Conservation (phyloP, 768 basidiomycete species). For the Collybia mongolica region DNA sequence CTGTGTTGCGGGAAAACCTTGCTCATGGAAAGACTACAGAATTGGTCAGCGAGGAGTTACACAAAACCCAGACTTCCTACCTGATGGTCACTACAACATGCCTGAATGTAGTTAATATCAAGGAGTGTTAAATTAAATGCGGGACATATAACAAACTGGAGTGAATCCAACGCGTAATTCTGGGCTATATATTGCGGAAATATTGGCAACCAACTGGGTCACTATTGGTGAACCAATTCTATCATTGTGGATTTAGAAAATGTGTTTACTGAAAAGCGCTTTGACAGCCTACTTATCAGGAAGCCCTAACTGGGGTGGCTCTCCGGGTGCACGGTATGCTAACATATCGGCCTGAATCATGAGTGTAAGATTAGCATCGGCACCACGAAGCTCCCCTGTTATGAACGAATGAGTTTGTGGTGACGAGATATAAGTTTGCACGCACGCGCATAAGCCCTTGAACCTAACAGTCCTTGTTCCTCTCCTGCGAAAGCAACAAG, state of each 20-base stretch:
- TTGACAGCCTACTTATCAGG: constrained; percentile 55
- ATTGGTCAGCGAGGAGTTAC: not conserved
- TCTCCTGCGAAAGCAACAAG: constrained; percentile 87
- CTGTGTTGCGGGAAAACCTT: constrained; percentile 84
- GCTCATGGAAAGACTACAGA: constrained; percentile 70
- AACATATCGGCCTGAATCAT: constrained; percentile 95
- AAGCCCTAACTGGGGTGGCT: constrained; percentile 82
- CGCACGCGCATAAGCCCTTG: constrained; percentile 77
- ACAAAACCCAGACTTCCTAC: constrained; percentile 26
- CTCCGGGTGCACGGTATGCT: constrained; percentile 75
- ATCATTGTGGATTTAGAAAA: not conserved
- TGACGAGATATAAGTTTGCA: constrained; percentile 6
- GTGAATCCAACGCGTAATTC: constrained; percentile 72
- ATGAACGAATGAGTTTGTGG: not conserved
- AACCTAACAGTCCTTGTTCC: constrained; percentile 86
- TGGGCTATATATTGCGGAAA: constrained; percentile 79
- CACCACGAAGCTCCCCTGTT: constrained; percentile 55
- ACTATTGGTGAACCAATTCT: constrained; percentile 83
- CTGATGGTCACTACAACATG: constrained; percentile 93
- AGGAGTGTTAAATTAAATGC: not conserved
- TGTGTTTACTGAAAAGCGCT: not conserved
- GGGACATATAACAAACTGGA: constrained; percentile 35
- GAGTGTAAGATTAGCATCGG: constrained; percentile 66
- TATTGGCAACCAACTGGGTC: constrained; percentile 68
- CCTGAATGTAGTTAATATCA: constrained; percentile 32